A percentile compares a stretch with the other conserved stretches of the same genome.
These are phyloP conservation scores for Aegle marmelos DNA, from an alignment of 345 rosid species.

Conservation along the genomic window DNA sequence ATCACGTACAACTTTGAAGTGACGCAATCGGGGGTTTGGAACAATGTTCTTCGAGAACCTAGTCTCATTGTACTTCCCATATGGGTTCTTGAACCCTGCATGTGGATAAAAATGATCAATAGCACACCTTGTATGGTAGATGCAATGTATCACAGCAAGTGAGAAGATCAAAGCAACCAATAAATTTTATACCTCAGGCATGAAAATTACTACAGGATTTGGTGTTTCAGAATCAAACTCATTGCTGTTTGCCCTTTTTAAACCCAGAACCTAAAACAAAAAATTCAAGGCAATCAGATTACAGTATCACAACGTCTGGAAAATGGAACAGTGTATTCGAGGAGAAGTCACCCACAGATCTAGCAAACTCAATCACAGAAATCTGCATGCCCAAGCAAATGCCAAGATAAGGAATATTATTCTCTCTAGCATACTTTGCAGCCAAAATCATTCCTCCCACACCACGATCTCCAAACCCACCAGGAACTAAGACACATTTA, in stretches of 20 bases:
- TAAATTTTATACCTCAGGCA: slow-evolving; percentile 76
- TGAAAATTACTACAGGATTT: slow-evolving; percentile 81
- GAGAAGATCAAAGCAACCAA: background rate
- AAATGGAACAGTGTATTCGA: slow-evolving; percentile 3
- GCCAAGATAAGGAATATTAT: slow-evolving; percentile 84
- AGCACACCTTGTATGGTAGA: background rate
- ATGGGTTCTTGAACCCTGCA: slow-evolving; percentile 92
- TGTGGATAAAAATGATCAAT: slow-evolving; percentile 8
- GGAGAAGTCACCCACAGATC: slow-evolving; percentile 57
- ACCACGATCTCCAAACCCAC: slow-evolving; percentile 99
- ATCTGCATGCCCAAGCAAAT: slow-evolving; percentile 99
- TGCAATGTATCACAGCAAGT: background rate
- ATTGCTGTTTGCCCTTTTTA: slow-evolving; percentile 74
- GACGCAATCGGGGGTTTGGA: slow-evolving; percentile 64
- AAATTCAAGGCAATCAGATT: slow-evolving; percentile 4
- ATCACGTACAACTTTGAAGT: slow-evolving; percentile 76
- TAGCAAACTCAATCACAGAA: slow-evolving; percentile 91
- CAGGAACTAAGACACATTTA: slow-evolving; percentile 88
- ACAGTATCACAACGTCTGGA: background rate
- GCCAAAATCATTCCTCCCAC: slow-evolving; percentile 94
- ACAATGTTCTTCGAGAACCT: slow-evolving; percentile 82
- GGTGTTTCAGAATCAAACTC: slow-evolving; percentile 82
- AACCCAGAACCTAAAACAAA: slow-evolving; percentile 66
- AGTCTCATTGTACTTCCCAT: slow-evolving; percentile 99
- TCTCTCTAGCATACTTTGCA: slow-evolving; percentile 90